Base-by-base conservation (phyloP, 2,329 filamentous ascomycete species). In the Exophiala mesophila region DNA sequence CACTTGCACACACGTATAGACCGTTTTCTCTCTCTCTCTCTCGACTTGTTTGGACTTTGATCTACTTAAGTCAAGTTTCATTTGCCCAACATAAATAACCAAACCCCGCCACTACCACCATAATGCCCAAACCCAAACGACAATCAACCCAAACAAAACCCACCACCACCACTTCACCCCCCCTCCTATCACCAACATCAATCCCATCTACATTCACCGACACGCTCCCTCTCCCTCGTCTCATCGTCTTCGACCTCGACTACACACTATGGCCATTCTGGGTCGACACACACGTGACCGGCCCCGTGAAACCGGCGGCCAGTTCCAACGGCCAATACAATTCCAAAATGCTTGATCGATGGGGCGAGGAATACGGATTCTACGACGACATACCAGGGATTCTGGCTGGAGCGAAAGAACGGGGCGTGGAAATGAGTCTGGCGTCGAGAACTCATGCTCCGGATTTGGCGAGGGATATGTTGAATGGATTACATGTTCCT, bases 181-280 rank as follows among this genome's bases (percentile, higher is more conserved):
- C n/a, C n/a, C n/a, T n/a, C n/a, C n/a, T n/a, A n/a, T n/a, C n/a
- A n/a, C n/a, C n/a, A n/a, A n/a, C n/a, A n/a, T n/a, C 53, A 26
- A 41, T 39, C 49, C 63, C 12, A 40, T 61, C 17, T 12, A 80
- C 77, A 9, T 80, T 83, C 64, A 77, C 67, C 47, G 79, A 83
- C 54, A 74, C 78, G 30, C 76, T 80, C 0, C 85, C 88, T 0
- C 76, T 95, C 1, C 89, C 89, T 0, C 80, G 82, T 49, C 75
- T 95, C 54, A 76, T 97, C 56, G 85, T 92, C 51, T 96, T 97
- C 68, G 92, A 97, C 63, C 79, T 97, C 50, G 90, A 97, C 73
- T 97, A 96, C 73, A 97, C 92, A 0, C 74, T 97, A n/a, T 97
- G 90, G 92, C 88, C 89, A 3, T 96, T 96, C 68, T 97, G 90